Base-by-base conservation (phyloP, 2,329 filamentous ascomycete species). In the Scedosporium aurantiacum region DNA sequence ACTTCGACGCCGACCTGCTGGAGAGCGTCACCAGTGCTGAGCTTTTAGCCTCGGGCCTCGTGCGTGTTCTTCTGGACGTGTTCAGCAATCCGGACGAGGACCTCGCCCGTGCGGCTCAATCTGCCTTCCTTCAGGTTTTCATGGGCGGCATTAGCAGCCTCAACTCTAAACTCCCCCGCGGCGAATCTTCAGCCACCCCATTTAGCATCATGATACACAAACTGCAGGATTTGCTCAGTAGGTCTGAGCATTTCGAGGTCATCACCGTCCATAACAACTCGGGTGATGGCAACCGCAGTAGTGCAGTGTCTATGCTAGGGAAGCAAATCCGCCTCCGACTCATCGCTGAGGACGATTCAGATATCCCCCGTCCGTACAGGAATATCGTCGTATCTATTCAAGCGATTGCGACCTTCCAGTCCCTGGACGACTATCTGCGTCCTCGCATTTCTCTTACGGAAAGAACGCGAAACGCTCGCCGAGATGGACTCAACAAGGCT, bases 351-450 rank as follows among this genome's bases (percentile, higher is more conserved):
- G 92, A 95, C 1, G 88, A 92, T 56, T 93, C 91, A 0, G 90
- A 94, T 57, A 94, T 99, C 63, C 94, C 94, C 18, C 82, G 86
- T 41, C 81, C 88, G 0, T 97, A 96, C 70, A 84, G 90, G 23
- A 96, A 93, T 66, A 95, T 99, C 65, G 97, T 97, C 88, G 94
- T 99, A 1, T 96, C 91, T 0, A 99, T 99, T 62, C 94, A 99
- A 72, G 94, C 94, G 16, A 97, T 99, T 69, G 93, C 94, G 2
- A 97, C 92, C 0, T 97, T 99, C 78, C 97, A 97, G 72, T 90
- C 93, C 0, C 77, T 99, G 25, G 94, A 97, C 70, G 94, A 99
- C 71, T 99, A 97, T 72, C 80, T 99, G 52, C 87, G 94, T 43
- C 94, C 94, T 6, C 84, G 93, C 63, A 96, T 99, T 63, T 91